Evolutionary conservation across 331 rosid species (phyloP).

Genomic region (Stylosanthes scabra): DNA sequence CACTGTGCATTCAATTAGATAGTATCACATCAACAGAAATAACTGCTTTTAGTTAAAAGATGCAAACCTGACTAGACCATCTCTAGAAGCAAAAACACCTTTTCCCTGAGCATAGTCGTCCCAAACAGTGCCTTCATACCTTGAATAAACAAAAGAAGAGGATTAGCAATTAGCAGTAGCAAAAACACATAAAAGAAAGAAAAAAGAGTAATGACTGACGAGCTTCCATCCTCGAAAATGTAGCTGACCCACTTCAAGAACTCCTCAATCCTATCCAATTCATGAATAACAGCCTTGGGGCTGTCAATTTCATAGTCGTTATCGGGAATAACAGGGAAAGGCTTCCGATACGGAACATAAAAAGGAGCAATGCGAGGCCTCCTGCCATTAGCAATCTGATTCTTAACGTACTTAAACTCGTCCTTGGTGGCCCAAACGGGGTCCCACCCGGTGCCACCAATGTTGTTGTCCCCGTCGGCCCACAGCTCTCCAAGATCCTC

Average conservation of each 20-base stretch:
- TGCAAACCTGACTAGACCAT: conserved; percentile 84
- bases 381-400: conserved; percentile 56
- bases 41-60: too few relatives aligned
- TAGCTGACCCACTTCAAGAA: conserved; percentile 95
- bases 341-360: conserved; percentile 75
- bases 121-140: conserved; percentile 98
- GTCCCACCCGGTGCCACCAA: conserved; percentile 89
- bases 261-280: conserved; percentile 95
- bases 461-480: conserved; percentile 60
- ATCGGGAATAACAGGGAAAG: conserved; percentile 65
- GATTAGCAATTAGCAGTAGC: not conserved
- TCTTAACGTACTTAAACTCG: conserved; percentile 62
- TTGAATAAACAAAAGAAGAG: conserved; percentile 27
- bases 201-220: conserved; percentile 38
- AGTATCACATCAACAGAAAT: too few relatives aligned
- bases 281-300: conserved; percentile 72
- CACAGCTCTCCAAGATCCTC: conserved; percentile 74
- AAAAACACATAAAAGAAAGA: not conserved
- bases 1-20: too few relatives aligned
- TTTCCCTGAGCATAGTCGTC: conserved; percentile 97
- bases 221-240: conserved; percentile 81
- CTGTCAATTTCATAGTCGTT: conserved; percentile 55
- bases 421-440: conserved; percentile 69
- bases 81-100: conserved; percentile 75
- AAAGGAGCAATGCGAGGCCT: conserved; percentile 80